Evolutionary conservation across 768 basidiomycete species (phyloP).

Genomic region (Austroboletus festivus): DNA sequence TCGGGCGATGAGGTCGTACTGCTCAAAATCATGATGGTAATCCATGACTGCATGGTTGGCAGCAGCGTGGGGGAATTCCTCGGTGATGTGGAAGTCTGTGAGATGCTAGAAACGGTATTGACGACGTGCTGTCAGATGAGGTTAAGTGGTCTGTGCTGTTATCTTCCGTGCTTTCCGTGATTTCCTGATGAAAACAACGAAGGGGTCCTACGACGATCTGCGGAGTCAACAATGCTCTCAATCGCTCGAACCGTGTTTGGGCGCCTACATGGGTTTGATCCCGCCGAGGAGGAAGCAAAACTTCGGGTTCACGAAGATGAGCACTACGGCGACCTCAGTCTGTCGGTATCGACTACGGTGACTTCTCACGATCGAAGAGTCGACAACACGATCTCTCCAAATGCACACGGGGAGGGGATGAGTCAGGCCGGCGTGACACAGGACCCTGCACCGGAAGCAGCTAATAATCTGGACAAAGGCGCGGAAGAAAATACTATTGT

Average conservation of each 20-base stretch:
- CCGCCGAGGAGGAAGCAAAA: constrained; percentile 65
- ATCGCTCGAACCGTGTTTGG: constrained; percentile 82
- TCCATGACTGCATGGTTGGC: constrained; percentile 77
- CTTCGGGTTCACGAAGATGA: constrained; percentile 50
- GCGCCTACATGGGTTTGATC: constrained; percentile 64
- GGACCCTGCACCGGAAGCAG: not conserved
- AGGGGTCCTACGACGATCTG: constrained; percentile 87
- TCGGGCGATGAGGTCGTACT: constrained; percentile 98
- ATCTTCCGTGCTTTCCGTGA: constrained; percentile 2
- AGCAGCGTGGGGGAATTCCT: constrained; percentile 61
- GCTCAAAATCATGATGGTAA: constrained; percentile 86
- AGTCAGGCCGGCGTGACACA: not conserved
- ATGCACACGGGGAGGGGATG: constrained; percentile 8
- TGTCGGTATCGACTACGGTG: constrained; percentile 50
- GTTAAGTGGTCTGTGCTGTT: constrained; percentile 70
- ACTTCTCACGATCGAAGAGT: constrained; percentile 18
- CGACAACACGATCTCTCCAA: constrained; percentile 13
- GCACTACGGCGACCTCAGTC: constrained; percentile 54
- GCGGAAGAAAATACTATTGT: constrained; percentile 33
- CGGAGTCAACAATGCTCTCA: constrained; percentile 85
- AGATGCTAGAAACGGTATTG: constrained; percentile 96
- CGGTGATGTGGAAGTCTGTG: constrained; percentile 93
- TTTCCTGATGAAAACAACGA: constrained; percentile 16
- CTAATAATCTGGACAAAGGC: not conserved
- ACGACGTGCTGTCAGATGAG: constrained; percentile 97